Conservation (phyloP, 73 alveolate genomes). For the Breviolum minutum region DNA sequence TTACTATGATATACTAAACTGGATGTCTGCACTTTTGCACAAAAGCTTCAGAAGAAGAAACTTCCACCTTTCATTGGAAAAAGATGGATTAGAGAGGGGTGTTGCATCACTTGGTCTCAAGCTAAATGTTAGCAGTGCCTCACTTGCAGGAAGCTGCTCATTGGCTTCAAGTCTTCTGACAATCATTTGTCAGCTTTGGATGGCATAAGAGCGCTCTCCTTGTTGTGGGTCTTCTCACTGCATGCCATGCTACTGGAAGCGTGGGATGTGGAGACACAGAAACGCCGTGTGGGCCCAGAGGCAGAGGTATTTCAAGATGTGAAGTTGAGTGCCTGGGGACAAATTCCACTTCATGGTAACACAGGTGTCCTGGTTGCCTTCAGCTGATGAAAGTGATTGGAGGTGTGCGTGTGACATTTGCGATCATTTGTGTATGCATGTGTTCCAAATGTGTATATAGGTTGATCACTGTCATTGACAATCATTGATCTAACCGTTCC, state of each 20-base stretch:
- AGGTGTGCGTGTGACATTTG: neutral
- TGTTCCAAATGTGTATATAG: too few relatives aligned
- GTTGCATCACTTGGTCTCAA: neutral
- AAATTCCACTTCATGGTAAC: constrained; percentile 25
- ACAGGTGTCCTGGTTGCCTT: neutral
- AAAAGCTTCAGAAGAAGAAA: too few relatives aligned
- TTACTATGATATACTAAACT: too few relatives aligned
- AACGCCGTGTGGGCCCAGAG: neutral
- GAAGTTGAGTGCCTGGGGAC: neutral
- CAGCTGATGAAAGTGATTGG: neutral
- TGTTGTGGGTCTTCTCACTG: constrained; percentile 16
- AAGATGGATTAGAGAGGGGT: too few relatives aligned
- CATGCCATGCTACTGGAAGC: neutral
- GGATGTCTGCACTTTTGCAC: too few relatives aligned
- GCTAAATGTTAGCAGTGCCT: neutral
- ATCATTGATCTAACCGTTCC: too few relatives aligned
- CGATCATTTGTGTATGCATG: too few relatives aligned
- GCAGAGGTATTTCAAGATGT: neutral
- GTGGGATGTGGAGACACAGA: constrained; percentile 28
- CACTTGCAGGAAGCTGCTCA: neutral
- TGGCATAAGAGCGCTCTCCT: neutral
- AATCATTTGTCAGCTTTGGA: neutral
- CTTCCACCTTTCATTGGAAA: too few relatives aligned
- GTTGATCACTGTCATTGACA: too few relatives aligned
- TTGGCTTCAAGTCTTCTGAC: neutral